Conservation (phyloP, 768 basidiomycete species). For the Lactarius indigo region DNA sequence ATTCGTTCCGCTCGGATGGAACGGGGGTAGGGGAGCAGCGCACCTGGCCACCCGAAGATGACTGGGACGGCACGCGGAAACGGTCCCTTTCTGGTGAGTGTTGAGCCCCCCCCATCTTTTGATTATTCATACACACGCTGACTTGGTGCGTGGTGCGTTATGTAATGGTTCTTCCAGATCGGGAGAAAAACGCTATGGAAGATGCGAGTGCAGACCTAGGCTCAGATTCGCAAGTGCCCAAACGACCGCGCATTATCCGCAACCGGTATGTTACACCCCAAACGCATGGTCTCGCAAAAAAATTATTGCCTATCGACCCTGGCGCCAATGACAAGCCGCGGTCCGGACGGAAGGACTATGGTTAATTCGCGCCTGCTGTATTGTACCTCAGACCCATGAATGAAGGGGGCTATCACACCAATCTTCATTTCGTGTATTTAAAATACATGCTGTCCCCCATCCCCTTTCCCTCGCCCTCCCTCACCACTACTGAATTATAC, state of each 20-base stretch:
- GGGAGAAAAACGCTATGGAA: slow-evolving; percentile 53
- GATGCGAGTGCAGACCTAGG: slow-evolving; percentile 33
- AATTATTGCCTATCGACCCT: slow-evolving; percentile 59
- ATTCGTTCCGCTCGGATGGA: slow-evolving; percentile 19
- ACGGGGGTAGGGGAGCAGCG: slow-evolving; percentile 17
- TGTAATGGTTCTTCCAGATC: slow-evolving; percentile 42
- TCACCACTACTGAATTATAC: slow-evolving; percentile 21
- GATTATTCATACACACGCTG: not conserved
- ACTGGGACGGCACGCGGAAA: slow-evolving; percentile 62
- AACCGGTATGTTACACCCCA: slow-evolving; percentile 40
- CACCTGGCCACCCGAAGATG: slow-evolving; percentile 46
- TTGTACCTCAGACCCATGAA: not conserved
- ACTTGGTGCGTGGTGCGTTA: not conserved
- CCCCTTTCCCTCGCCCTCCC: not conserved
- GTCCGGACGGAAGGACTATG: slow-evolving; percentile 51
- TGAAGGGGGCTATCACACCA: not conserved
- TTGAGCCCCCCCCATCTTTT: not conserved
- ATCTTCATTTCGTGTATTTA: slow-evolving; percentile 7
- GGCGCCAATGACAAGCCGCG: slow-evolving; percentile 55
- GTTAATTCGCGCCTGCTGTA: slow-evolving; percentile 2
- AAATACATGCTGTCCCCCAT: slow-evolving; percentile 5
- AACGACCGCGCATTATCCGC: slow-evolving; percentile 58
- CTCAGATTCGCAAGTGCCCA: slow-evolving; percentile 46
- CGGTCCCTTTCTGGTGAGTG: slow-evolving; percentile 62
- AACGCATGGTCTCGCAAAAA: slow-evolving; percentile 50